Conservation (phyloP, 2,329 filamentous ascomycete genomes). For the Dendryphion nanum region DNA sequence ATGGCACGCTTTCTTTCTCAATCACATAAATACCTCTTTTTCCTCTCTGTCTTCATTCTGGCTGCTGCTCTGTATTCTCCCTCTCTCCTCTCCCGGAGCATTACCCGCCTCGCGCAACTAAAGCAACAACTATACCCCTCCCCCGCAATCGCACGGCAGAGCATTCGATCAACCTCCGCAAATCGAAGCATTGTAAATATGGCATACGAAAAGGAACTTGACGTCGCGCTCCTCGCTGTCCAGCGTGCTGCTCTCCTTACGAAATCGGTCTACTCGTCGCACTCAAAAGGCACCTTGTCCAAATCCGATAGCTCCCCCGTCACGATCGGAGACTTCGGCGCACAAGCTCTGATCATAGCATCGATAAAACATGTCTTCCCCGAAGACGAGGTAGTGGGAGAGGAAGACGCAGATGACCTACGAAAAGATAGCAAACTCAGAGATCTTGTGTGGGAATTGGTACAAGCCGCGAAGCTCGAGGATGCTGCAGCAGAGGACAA, state of each 20-base stretch:
- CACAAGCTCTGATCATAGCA: slow-evolving; percentile 91
- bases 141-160: slow-evolving; percentile 15
- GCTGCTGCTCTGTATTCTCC: slow-evolving; percentile 27
- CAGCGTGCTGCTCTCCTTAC: slow-evolving; percentile 77
- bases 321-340: slow-evolving; percentile 96
- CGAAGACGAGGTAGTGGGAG: slow-evolving; percentile 84
- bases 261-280: slow-evolving; percentile 77
- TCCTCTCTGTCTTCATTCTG: slow-evolving; percentile 31
- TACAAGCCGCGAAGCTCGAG: slow-evolving; percentile 68
- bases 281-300: slow-evolving; percentile 88
- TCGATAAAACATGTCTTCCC: slow-evolving; percentile 90
- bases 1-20: slow-evolving; percentile 4
- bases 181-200: slow-evolving; percentile 29
- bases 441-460: slow-evolving; percentile 80
- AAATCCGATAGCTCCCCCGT: slow-evolving; percentile 97
- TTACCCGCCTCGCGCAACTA: slow-evolving; percentile 27
- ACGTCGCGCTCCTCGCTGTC: slow-evolving; percentile 82
- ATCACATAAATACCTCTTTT: slow-evolving; percentile 24
- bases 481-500: slow-evolving; percentile 64
- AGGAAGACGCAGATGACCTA: slow-evolving; percentile 86
- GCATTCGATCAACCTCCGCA: slow-evolving; percentile 10
- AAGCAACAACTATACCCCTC: slow-evolving; percentile 29
- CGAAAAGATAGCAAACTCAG: slow-evolving; percentile 68
- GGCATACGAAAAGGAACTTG: slow-evolving; percentile 72
- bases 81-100: slow-evolving; percentile 26